Percentiles rank a stretch among this genome's conserved stretches.
These are phyloP conservation scores for Phaeosphaeria sp. DNA, from an alignment of 2,329 filamentous ascomycete genomes.

Conservation along the genomic window DNA sequence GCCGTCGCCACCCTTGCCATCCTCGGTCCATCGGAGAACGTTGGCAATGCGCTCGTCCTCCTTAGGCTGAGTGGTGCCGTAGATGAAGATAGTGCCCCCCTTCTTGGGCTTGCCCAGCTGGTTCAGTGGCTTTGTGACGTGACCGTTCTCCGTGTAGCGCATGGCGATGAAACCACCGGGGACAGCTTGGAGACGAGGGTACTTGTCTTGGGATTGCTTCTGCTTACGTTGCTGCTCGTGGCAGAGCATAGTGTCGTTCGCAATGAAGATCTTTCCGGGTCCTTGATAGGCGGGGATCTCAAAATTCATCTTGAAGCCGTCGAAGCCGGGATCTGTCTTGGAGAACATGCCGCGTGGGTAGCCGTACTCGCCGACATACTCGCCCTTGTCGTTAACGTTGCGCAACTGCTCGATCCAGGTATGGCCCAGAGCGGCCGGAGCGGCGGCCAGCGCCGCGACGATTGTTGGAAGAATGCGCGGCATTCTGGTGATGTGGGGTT, in stretches of 20 bases:
- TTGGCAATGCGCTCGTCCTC: conserved; percentile 64
- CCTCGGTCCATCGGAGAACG: conserved; percentile 81
- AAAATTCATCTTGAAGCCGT: conserved; percentile 63
- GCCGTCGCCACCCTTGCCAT: conserved; percentile 81
- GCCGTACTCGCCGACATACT: conserved; percentile 73
- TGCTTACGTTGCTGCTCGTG: conserved; percentile 66
- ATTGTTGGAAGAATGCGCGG: conserved; percentile 19
- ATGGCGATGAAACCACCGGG: conserved; percentile 57
- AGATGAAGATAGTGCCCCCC: conserved; percentile 57
- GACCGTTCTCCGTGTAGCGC: conserved; percentile 60
- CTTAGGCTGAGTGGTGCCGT: conserved; percentile 56
- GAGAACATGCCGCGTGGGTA: conserved; percentile 75
- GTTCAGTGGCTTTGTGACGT: conserved; percentile 53
- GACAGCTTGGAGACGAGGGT: conserved; percentile 67
- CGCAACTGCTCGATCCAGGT: conserved; percentile 83
- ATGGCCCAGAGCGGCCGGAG: conserved; percentile 57
- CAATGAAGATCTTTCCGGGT: conserved; percentile 53
- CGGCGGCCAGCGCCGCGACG: conserved; percentile 26
- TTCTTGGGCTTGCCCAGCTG: conserved; percentile 51
- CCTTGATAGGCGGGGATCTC: conserved; percentile 59
- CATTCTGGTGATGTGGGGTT: conserved; percentile 21
- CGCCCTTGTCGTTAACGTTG: conserved; percentile 75
- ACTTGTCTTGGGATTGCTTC: conserved; percentile 59
- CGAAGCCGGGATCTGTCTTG: conserved; percentile 63
- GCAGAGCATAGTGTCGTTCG: conserved; percentile 66